Evolutionary conservation across 2,329 filamentous ascomycete species (phyloP), one percentile per base, ranked within the genome.

Genomic region (Alternaria postmessia): DNA sequence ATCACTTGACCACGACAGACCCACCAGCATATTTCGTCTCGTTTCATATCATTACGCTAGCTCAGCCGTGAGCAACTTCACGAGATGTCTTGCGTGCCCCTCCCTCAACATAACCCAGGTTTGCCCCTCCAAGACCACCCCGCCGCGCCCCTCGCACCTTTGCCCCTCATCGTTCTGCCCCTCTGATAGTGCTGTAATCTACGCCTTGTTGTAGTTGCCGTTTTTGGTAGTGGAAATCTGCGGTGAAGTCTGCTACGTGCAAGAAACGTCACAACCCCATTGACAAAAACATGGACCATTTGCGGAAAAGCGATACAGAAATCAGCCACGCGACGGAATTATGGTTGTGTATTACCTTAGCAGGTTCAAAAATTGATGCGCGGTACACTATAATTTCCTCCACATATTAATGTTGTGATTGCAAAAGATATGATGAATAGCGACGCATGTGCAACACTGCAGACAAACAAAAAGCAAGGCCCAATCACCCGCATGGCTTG

Each of bases 181-280:
- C 65, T 67, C 64, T 54, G 53, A 60, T 67, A 67, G 65, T 62
- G 62, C 65, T 52, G 34, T 48, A 58, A 63, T 43, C 32, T 57
- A 43, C 38, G 42, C 43, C 38, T 34, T 43, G 18, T 54, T 18
- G 12, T 12, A 39, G 5, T 47, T 51, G 41, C 20, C 26, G 12
- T n/a, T 51, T 42, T 18, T 30, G 30, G 52, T n/a, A 55, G 28
- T 20, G 34, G 9, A 7, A 39, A 46, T 8, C 14, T 44, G 52
- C 39, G 38, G 26, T 12, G 30, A 54, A 51, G 16, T 39, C n/a
- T 49, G 20, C 30, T 34, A n/a, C 18, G 22, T 24, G 34, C 14
- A 11, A 7, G 18, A 20, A 5, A n/a, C n/a, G 46, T 36, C 30
- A n/a, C 30, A 5, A 24, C 34, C 44, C 16, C 4, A 34, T 6